A percentile compares a stretch with the other conserved stretches of the same genome.
These are phyloP conservation scores for Fusarium aywerte DNA, from an alignment of 2,329 filamentous ascomycete species.

Conservation along the genomic window DNA sequence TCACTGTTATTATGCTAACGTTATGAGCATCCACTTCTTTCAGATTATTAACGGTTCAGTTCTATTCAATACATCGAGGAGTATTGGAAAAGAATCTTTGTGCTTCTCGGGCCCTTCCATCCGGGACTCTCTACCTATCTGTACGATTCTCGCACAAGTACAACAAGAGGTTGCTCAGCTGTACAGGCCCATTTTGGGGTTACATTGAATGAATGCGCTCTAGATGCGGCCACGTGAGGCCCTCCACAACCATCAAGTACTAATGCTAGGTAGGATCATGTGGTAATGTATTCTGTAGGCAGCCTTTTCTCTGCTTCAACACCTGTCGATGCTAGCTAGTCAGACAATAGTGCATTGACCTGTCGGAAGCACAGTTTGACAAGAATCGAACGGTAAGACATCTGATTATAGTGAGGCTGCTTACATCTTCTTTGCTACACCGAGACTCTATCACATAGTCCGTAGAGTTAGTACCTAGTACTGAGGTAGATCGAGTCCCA, in stretches of 20 bases:
- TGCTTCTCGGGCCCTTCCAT: not conserved
- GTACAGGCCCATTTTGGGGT: conserved; percentile 28
- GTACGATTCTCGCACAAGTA: not conserved
- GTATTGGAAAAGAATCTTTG: not conserved
- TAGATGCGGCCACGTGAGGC: conserved; percentile 34
- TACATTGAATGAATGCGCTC: conserved; percentile 21
- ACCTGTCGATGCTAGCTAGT: not conserved
- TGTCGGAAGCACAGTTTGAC: not conserved
- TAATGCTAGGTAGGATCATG: conserved; percentile 18
- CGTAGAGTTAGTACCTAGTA: not conserved
- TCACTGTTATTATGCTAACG: not conserved
- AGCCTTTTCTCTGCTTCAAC: not conserved
- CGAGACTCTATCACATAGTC: not conserved
- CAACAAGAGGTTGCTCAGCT: conserved; percentile 14
- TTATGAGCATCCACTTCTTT: not conserved
- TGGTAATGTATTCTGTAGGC: conserved; percentile 8
- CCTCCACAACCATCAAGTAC: conserved; percentile 16
- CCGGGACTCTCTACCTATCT: not conserved
- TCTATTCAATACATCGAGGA: too few species aligned
- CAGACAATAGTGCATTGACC: not conserved
- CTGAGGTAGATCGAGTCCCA: not conserved
- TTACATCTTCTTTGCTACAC: not conserved
- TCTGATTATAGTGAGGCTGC: not conserved
- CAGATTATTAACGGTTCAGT: not conserved
- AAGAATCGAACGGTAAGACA: not conserved